A percentile compares a stretch with the other conserved stretches of the same genome.
phyloP scores from a whole-genome alignment of 2,329 filamentous ascomycete species.

The Ceratocystis colombiana region DNA sequence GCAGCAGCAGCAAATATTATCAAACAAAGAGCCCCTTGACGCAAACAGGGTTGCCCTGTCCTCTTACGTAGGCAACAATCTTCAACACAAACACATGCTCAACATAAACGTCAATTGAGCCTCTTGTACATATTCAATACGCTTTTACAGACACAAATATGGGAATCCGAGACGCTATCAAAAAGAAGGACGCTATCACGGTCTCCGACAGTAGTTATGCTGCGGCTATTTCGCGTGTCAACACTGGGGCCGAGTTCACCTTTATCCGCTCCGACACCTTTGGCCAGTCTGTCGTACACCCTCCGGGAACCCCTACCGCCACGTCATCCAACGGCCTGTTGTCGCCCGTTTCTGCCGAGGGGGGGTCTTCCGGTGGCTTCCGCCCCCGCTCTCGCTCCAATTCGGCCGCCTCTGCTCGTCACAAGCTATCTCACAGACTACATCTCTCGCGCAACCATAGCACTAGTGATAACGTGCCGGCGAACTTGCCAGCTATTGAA shows the following conservation, averaged over 20 bases:
- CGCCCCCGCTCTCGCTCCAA: slow-evolving; percentile 36
- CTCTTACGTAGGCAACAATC: not conserved
- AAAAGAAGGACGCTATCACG: slow-evolving; percentile 43
- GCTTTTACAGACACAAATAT: slow-evolving; percentile 31
- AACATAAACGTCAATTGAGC: not conserved
- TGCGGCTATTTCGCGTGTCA: slow-evolving; percentile 34
- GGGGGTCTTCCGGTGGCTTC: slow-evolving; percentile 17
- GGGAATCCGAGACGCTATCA: slow-evolving; percentile 45
- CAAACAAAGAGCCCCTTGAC: not conserved
- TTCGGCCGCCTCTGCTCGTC: slow-evolving; percentile 39
- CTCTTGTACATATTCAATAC: not conserved
- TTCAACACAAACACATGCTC: not conserved
- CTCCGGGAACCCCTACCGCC: slow-evolving; percentile 40
- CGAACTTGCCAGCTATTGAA: slow-evolving; percentile 66
- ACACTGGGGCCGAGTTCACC: slow-evolving; percentile 55
- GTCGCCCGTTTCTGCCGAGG: slow-evolving; percentile 19
- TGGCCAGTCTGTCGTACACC: slow-evolving; percentile 66
- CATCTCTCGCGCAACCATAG: slow-evolving; percentile 50
- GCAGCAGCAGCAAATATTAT: too few relatives aligned
- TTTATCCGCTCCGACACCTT: slow-evolving; percentile 78
- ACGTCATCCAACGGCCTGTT: slow-evolving; percentile 20
- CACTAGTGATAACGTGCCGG: slow-evolving; percentile 64
- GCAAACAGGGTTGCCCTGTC: not conserved
- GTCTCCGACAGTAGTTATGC: slow-evolving; percentile 32
- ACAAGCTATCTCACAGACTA: slow-evolving; percentile 58